Base-by-base conservation (phyloP, 1,139 yeast genomes). In the Pneumocystis canis region DNA sequence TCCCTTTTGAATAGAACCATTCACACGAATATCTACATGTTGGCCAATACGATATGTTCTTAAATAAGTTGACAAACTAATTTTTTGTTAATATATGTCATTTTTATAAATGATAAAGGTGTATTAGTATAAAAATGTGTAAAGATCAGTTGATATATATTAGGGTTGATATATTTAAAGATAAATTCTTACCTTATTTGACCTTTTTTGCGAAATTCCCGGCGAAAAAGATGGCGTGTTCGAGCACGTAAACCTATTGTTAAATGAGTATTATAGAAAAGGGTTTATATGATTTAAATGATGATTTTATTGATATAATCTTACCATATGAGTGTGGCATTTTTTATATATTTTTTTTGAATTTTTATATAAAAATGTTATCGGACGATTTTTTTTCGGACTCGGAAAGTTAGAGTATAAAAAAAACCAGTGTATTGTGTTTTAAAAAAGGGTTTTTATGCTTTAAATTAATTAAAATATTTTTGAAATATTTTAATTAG, bases 1-100 rank as follows among this genome's bases (percentile, higher is more conserved):
- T 87, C 98, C 97, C 85, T 90, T 89, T 80, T 92, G 97, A 83
- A 90, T 84, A 73, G 98, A 84, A 67, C 70, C 97, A 79, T 92
- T 92, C 80, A 95, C 98, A 83, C 89, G 90, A 83, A 92, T 90
- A 81, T 92, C 98, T 77, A 92, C 98, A 76, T 92, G 90, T 81
- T 92, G 98, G 77, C 98, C 98, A 75, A 92, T 97, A 81, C 84
- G 89, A 95, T 92, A 92, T 77, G 84, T 81, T 87, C 88, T 89
- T 84, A 92, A 82, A 94, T 90, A 92, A 78, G 95, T 88, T 73
- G 97, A 87, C 83, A 92, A 82, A 20, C 69, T 66, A 6, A n/a
- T 3, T 4, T 16, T 35, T 14, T 14, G 39, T 14, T 14, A 35
- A 35, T 1, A 5, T 4, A 1, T 2, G 7, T n/a, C n/a, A 35